A percentile compares a stretch with the other conserved stretches of the same genome.
phyloP scores from a whole-genome alignment of 495 filamentous ascomycete genomes.

The Xylaria castorea region DNA sequence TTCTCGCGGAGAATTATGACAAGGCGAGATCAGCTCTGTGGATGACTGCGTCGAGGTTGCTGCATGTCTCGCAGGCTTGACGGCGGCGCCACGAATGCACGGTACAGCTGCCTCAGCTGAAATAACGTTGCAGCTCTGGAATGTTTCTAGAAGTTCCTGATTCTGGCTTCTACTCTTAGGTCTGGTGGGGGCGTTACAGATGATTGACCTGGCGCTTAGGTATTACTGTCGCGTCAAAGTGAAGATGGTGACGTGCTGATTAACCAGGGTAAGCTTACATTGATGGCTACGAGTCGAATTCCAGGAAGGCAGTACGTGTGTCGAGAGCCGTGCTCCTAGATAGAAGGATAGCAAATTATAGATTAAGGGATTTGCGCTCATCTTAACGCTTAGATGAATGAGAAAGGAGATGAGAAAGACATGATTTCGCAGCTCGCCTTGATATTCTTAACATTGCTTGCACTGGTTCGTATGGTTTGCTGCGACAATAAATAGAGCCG shows the following conservation, averaged over 20 bases:
- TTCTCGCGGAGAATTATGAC: background rate
- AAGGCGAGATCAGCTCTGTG: background rate
- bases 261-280: background rate
- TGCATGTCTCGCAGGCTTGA: constrained; percentile 13
- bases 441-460: background rate
- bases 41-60: background rate
- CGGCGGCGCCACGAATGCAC: constrained; percentile 2
- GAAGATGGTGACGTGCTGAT: background rate
- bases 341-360: background rate
- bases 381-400: no score
- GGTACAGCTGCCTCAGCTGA: constrained; percentile 10
- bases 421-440: background rate
- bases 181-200: background rate
- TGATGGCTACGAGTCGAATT: background rate
- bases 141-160: background rate
- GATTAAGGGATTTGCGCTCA: background rate
- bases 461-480: background rate
- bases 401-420: background rate
- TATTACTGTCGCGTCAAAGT: background rate
- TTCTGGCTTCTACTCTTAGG: background rate
- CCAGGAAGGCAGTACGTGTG: background rate
- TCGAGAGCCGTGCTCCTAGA: background rate
- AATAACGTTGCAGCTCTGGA: constrained; percentile 24
- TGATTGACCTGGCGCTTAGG: background rate
- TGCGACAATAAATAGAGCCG: background rate